phyloP scores from a whole-genome alignment of 73 alveolate genomes.

The Paramecium octaurelia region DNA sequence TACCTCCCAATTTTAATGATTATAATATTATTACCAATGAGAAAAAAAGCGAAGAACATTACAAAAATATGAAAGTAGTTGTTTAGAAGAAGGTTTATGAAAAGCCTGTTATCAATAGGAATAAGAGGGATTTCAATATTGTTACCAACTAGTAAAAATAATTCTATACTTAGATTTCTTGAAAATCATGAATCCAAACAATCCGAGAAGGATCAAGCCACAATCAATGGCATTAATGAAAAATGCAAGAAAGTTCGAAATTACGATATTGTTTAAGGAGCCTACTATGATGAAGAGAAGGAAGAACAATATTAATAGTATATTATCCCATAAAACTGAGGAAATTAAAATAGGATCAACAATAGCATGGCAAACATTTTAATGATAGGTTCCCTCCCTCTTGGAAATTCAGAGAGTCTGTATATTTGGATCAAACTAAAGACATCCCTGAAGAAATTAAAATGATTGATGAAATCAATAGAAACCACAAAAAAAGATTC shows the following conservation, averaged over 20 bases:
- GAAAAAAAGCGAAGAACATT: conserved; percentile 20
- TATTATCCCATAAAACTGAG: not conserved
- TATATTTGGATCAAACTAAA: conserved; percentile 38
- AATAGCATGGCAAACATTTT: conserved; percentile 26
- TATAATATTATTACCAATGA: conserved; percentile 29
- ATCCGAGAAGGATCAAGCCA: not conserved
- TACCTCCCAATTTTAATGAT: conserved; percentile 48
- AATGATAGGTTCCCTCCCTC: conserved; percentile 41
- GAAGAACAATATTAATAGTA: conserved; percentile 20
- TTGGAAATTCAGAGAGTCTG: conserved; percentile 41
- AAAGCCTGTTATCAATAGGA: conserved; percentile 24
- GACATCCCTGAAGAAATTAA: conserved; percentile 7
- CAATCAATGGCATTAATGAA: not conserved
- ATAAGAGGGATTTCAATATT: conserved; percentile 15
- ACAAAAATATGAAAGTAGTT: conserved; percentile 4
- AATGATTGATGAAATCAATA: conserved; percentile 43
- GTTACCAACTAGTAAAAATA: not conserved
- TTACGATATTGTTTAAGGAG: not conserved
- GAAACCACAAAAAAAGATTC: conserved; percentile 16
- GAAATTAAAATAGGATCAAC: not conserved
- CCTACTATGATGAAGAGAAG: not conserved
- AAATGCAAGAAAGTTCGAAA: not conserved
- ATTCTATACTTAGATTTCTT: not conserved
- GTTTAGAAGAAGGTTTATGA: not conserved
- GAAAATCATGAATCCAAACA: not conserved